Evolutionary conservation across 78 protist genomes (phyloP), one percentile per base, ranked within the genome.

Genomic region (Pigoraptor vietnamica): DNA sequence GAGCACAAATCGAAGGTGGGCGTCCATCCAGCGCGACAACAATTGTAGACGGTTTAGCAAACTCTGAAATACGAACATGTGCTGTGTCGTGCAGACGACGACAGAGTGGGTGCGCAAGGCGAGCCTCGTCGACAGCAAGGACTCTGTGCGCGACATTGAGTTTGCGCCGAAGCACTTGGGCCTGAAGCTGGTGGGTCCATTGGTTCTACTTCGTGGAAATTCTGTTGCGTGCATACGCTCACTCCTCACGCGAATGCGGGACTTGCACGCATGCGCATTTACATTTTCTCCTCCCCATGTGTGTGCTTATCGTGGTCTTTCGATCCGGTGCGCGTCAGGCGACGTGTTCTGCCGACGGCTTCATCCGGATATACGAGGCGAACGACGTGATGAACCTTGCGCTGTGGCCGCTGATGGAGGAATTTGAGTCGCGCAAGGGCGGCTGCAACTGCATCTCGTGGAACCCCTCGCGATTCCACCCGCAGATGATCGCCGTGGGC

Each of bases 341-440:
- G 24, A 92, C 98, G 14, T 92, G 97, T 24, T 91, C 98, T 39
- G 92, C 56, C 23, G 98, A 96, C 88, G 97, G 98, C 23, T 10
- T 81, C 19, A 91, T 98, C 34, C 89, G 98, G 34, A 93, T 97
- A 0, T 97, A 98, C 87, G 98, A 98, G 89, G 99, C 99, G 25
- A 83, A 90, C 37, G 98, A 98, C 92, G 92, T 97, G 81, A 94
- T 94, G 96, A 93, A 96, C 97, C 89, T 89, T 25, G 24, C 82
- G 40, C 90, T 35, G 6, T 82, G 89, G 92, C 87, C 92, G 0
- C n/a, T 87, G 81, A n/a, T 29, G 90, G 40, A 82, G 36, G 94
- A 93, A 37, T 92, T 94, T 39, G 90, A 93, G 23, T 34, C 89
- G 35, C 37, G 36, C 6, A 67, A 88, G 93, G 91, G 36, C 39